Percentiles rank a stretch among this genome's conserved stretches.
phyloP scores from a whole-genome alignment of 352 stramenopile species.

The Phytophthora podocarpi region DNA sequence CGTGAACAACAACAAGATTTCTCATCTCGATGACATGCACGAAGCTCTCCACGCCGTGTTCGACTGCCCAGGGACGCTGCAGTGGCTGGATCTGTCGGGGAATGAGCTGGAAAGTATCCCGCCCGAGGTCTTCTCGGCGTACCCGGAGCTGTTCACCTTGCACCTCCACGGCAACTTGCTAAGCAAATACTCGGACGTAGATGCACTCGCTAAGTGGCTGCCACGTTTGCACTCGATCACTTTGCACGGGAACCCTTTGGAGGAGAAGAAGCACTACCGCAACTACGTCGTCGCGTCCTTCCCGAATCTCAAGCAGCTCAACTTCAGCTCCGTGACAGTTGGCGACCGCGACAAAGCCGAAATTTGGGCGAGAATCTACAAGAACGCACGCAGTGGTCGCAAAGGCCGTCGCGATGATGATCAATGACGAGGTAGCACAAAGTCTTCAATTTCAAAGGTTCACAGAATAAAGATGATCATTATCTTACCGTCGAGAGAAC shows the following conservation, averaged over 20 bases:
- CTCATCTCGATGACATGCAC: slow-evolving; percentile 53
- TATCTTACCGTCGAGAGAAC: too few relatives aligned
- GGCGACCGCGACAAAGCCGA: slow-evolving; percentile 69
- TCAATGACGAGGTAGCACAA: slow-evolving; percentile 10
- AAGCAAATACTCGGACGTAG: slow-evolving; percentile 64
- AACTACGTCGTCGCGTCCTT: slow-evolving; percentile 84
- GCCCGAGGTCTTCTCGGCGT: slow-evolving; percentile 45
- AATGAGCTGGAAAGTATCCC: slow-evolving; percentile 51
- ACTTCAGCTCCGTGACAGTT: slow-evolving; percentile 76
- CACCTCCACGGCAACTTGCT: slow-evolving; percentile 81
- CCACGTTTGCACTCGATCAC: slow-evolving; percentile 67
- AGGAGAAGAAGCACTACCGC: slow-evolving; percentile 88
- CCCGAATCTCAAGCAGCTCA: slow-evolving; percentile 67
- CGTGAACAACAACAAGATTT: slow-evolving; percentile 75
- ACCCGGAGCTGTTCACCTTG: slow-evolving; percentile 62
- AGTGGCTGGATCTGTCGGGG: slow-evolving; percentile 73
- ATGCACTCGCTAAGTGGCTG: slow-evolving; percentile 50
- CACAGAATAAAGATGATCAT: too few relatives aligned
- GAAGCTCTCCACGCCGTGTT: slow-evolving; percentile 57
- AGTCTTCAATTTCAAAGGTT: too few relatives aligned
- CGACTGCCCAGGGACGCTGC: slow-evolving; percentile 46
- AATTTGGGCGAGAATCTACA: slow-evolving; percentile 76
- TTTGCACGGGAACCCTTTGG: slow-evolving; percentile 83
- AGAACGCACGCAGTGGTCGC: slow-evolving; percentile 35
- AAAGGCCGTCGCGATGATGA: slow-evolving; percentile 16